Percentiles rank a stretch among this genome's conserved stretches.
These are phyloP conservation scores for Rhodotorula sp. DNA, from an alignment of 1,284 basidiomycete genomes.

Conservation along the genomic window DNA sequence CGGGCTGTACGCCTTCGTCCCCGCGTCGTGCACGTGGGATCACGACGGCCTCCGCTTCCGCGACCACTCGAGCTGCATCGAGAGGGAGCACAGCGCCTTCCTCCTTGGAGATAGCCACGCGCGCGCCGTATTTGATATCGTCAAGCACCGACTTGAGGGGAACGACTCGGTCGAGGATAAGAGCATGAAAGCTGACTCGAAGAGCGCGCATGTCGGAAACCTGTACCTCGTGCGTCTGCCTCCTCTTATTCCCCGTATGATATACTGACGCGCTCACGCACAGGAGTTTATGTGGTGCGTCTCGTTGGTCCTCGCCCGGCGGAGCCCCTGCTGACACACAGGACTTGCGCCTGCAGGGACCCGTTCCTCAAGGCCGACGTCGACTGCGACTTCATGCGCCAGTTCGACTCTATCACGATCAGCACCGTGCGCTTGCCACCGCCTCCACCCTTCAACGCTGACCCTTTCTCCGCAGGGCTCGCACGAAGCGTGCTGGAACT, in stretches of 20 bases:
- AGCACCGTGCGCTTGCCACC: not conserved
- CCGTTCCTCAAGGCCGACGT: not conserved
- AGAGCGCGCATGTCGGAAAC: not conserved
- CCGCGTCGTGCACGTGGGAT: not conserved
- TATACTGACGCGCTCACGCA: too few species aligned
- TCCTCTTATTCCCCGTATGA: not conserved
- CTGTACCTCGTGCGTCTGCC: conserved; percentile 8
- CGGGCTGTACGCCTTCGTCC: conserved; percentile 13
- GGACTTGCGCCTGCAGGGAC: conserved; percentile 12
- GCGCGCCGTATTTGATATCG: conserved; percentile 3
- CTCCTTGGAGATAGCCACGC: conserved; percentile 3
- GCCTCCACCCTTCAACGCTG: not conserved
- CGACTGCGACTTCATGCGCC: not conserved
- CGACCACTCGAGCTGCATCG: conserved; percentile 7
- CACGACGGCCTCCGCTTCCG: conserved; percentile 7
- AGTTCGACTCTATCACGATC: conserved; percentile 22
- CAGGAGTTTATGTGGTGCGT: not conserved
- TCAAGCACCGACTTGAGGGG: conserved; percentile 1
- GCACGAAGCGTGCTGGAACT: conserved; percentile 11
- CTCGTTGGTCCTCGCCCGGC: too few species aligned
- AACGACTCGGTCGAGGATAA: not conserved
- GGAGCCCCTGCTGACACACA: not conserved
- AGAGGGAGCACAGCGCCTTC: not conserved
- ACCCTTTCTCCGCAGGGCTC: not conserved
- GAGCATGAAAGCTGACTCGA: conserved; percentile 7